phyloP scores from a whole-genome alignment of 192 early-diverging fungal genomes.

The Podila verticillata region DNA sequence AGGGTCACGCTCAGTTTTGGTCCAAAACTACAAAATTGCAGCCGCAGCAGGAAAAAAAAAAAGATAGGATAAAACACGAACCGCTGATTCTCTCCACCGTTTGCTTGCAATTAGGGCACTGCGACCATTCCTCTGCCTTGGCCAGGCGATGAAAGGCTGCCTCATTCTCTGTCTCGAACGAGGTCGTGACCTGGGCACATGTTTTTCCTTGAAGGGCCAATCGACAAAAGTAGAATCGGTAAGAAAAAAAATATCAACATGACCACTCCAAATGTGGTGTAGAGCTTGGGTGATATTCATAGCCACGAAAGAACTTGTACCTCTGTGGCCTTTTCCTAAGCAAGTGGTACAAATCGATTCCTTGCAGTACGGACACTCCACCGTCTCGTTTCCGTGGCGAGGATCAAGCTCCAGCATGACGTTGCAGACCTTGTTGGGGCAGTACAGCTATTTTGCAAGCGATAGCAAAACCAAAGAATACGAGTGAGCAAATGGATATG shows the following conservation, averaged over 20 bases:
- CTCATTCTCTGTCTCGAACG: not conserved
- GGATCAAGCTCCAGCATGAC: not conserved
- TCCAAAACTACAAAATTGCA: too few species aligned
- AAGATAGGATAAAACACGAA: not conserved
- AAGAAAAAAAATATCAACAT: too few species aligned
- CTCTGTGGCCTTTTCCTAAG: slow-evolving; percentile 7
- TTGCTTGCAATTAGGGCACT: slow-evolving; percentile 11
- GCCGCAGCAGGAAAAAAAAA: too few species aligned
- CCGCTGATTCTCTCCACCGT: slow-evolving; percentile 21
- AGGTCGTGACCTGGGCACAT: not conserved
- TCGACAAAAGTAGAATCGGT: not conserved
- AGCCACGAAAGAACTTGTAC: not conserved
- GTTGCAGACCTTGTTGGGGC: slow-evolving; percentile 10
- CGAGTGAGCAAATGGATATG: not conserved
- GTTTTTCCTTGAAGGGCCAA: slow-evolving; percentile 1
- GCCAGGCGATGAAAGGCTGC: slow-evolving; percentile 7
- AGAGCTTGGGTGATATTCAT: not conserved
- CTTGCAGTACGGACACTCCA: slow-evolving; percentile 18
- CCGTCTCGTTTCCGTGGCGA: not conserved
- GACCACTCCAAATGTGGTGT: too few species aligned
- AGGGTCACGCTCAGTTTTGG: too few species aligned
- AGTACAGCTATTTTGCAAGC: slow-evolving; percentile 10
- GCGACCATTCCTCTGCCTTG: slow-evolving; percentile 3
- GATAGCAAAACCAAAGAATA: not conserved
- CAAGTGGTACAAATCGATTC: slow-evolving; percentile 14